Conservation (phyloP, 2,329 filamentous ascomycete species). For the Aulographum hederae region DNA sequence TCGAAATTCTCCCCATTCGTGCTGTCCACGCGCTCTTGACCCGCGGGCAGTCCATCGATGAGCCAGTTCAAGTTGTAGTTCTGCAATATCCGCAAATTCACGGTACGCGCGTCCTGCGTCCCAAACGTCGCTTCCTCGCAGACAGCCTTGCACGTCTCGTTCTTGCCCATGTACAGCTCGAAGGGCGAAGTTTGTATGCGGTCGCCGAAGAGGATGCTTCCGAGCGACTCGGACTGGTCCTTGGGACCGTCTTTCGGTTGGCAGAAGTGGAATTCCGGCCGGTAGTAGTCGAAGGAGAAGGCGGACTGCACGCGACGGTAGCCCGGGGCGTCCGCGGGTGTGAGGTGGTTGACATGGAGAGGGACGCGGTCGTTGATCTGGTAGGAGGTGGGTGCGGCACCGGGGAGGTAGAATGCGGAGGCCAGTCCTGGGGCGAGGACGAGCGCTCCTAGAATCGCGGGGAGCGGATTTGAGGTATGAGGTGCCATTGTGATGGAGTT, state of each 20-base stretch:
- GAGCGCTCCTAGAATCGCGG: constrained; percentile 8
- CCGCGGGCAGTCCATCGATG: constrained; percentile 82
- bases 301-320: constrained; percentile 80
- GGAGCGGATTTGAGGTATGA: no score
- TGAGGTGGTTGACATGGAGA: constrained; percentile 82
- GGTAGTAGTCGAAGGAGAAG: constrained; percentile 92
- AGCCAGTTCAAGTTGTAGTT: constrained; percentile 92
- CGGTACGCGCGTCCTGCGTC: constrained; percentile 51
- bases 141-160: constrained; percentile 72
- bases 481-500: no score
- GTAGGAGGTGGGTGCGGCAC: constrained; percentile 89
- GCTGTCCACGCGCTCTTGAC: constrained; percentile 62
- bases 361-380: constrained; percentile 62
- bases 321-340: constrained; percentile 57
- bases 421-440: constrained; percentile 15
- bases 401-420: constrained; percentile 83
- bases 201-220: constrained; percentile 94
- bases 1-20: constrained; percentile 67
- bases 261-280: constrained; percentile 76
- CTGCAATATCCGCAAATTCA: constrained; percentile 65
- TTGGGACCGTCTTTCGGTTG: constrained; percentile 57
- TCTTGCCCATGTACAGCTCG: constrained; percentile 66
- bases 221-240: constrained; percentile 72
- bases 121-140: constrained; percentile 53
- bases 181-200: constrained; percentile 95